These are phyloP conservation scores for Cajanus cajan DNA, from an alignment of 306 rosid genomes.

Conservation along the genomic window DNA sequence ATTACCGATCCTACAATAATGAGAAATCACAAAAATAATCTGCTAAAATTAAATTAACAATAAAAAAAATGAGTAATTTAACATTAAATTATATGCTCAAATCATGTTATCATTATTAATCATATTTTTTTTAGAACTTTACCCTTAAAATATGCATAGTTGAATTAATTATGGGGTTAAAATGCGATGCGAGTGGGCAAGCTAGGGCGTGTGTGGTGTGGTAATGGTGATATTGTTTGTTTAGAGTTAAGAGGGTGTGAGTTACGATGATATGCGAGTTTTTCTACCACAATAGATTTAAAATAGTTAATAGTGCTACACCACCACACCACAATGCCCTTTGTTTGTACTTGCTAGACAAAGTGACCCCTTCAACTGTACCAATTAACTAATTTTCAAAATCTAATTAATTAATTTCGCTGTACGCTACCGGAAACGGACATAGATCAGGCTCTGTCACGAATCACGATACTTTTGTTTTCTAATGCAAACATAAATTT, in stretches of 20 bases:
- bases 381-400: not conserved
- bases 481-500: too few relatives aligned
- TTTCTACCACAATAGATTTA: not conserved
- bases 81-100: too few relatives aligned
- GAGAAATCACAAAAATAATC: too few relatives aligned
- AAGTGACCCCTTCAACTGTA: not conserved
- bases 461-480: too few relatives aligned
- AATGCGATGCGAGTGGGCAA: too few relatives aligned
- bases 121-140: too few relatives aligned
- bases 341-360: not conserved
- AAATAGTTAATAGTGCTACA: too few relatives aligned
- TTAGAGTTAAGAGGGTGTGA: not conserved
- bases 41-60: too few relatives aligned
- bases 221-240: slow-evolving; percentile 6
- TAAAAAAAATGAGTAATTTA: too few relatives aligned
- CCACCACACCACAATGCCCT: not conserved
- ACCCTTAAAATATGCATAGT: not conserved
- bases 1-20: too few relatives aligned
- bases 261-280: not conserved
- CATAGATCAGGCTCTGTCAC: not conserved
- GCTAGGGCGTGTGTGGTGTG: too few relatives aligned
- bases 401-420: not conserved
- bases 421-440: not conserved
- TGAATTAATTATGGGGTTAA: not conserved
- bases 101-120: too few relatives aligned